phyloP scores from a whole-genome alignment of 768 basidiomycete species.

The Boletus pseudopeckii region DNA sequence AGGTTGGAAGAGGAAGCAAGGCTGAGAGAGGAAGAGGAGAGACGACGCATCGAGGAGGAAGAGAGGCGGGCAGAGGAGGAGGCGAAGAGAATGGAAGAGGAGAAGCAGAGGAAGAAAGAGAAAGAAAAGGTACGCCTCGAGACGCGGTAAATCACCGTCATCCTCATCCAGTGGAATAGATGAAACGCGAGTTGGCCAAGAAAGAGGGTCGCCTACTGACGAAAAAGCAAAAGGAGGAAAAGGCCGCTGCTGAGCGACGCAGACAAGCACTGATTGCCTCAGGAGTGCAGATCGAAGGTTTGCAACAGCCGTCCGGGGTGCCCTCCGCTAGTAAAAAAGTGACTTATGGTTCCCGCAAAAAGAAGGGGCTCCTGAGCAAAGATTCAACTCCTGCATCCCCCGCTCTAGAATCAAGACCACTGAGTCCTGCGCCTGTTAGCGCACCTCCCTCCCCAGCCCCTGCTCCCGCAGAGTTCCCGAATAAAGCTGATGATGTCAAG shows the following conservation, averaged over 20 bases:
- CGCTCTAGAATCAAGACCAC: conserved; percentile 51
- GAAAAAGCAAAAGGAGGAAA: conserved; percentile 97
- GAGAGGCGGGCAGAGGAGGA: conserved; percentile 77
- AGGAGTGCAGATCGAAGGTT: conserved; percentile 86
- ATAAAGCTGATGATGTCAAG: conserved; percentile 34
- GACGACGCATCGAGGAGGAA: conserved; percentile 83
- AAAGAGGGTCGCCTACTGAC: conserved; percentile 93
- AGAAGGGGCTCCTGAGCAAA: conserved; percentile 54
- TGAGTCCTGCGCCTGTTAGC: conserved; percentile 33
- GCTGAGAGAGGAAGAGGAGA: conserved; percentile 71
- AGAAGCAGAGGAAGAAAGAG: conserved; percentile 80
- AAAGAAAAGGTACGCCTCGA: conserved; percentile 67
- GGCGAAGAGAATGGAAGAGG: conserved; percentile 72
- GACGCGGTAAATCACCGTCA: not conserved
- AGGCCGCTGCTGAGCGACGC: conserved; percentile 84
- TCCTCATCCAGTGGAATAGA: conserved; percentile 42
- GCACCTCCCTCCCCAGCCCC: conserved; percentile 24
- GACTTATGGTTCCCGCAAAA: conserved; percentile 81
- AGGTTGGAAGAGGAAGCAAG: conserved; percentile 81
- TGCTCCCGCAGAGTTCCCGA: conserved; percentile 29
- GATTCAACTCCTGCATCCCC: conserved; percentile 40
- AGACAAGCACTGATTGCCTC: conserved; percentile 87
- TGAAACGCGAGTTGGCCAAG: conserved; percentile 83
- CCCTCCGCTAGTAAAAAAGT: conserved; percentile 60
- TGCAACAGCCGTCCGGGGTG: conserved; percentile 55